Evolutionary conservation across 1,139 yeast genomes (phyloP), one percentile per base, ranked within the genome.

Genomic region (Suhomyces bribrorum): DNA sequence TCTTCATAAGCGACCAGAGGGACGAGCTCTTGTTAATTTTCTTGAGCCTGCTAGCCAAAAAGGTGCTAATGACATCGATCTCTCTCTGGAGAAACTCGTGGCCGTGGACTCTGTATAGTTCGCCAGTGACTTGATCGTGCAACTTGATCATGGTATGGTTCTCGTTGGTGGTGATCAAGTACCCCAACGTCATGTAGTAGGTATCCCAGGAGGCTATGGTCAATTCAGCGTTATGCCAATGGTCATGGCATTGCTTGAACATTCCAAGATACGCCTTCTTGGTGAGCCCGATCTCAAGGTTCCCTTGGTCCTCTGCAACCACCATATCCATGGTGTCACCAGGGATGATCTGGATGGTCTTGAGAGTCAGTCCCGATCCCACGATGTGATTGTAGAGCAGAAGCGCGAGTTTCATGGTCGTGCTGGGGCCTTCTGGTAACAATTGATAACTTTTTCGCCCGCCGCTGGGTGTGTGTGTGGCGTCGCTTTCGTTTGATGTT

Each of bases 21-120:
- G 68, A 54, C 4, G 74, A 59, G 49, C 74, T 70, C 50, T 72
- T 72, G 46, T 72, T 72, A 43, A 72, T 63, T 36, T 69, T 51
- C 36, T 58, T 56, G 33, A 72, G 43, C 14, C 66, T 50, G 39
- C 75, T 63, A 17, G 63, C 56, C 15, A 66, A 48, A 31, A 62
- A 59, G 2, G 71, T 50, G 2, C 66, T 52, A 8, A 69, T 41
- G 3, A 64, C 42, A 18, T 65, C 66, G 26, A 66, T 52, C 32
- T 70, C 74, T 2, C 44, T 36, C 1, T 36, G 24, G 5, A 58
- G 34, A 14, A 57, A 41, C 7, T 35, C 38, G 4, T 34, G 24
- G 1, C 46, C 46, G 2, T 45, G 40, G 18, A 47, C 29, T 8
- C 33, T 25, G 18, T 31, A 31, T 9, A 65, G 34, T 29, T 49